Base-by-base conservation (phyloP, 305 asterid genomes). In the Euphrasia arctica region DNA sequence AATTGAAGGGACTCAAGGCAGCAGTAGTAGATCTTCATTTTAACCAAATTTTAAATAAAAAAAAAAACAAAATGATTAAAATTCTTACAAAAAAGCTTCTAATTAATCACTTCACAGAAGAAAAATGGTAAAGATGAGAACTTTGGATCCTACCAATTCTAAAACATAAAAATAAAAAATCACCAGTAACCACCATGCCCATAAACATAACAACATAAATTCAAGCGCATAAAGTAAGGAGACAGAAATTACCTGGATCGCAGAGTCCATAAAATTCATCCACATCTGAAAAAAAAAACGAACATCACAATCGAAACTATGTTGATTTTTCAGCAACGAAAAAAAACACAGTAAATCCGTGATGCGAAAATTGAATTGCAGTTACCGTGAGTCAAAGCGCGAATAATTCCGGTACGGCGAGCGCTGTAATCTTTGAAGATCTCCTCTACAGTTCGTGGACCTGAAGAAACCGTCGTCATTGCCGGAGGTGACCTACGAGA, bases 121-220 rank as follows among this genome's bases (percentile, higher is more conserved):
- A 29, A 45, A 2, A 43, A 41, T 32, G 9, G 56, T 49, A 54
- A 70, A 56, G 47, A 18, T 4, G 34, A 55, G 29, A 48, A 34
- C 13, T 57, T 54, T 55, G 39, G 15, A 13, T 32, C 28, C 29
- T 14, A 13, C 2, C 32, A 18, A 18, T 7, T 52, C 9, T 18
- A 0, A 52, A 52, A 25, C 2, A 22, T 7, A 72, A 49, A 50
- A 12, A 2, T 6, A 62, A 49, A 63, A 58, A 56, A 61, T 47
- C 3, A 31, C 3, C 34, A 31, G 34, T 31, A 42, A 25, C 61
- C 73, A 64, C 60, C 77, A 78, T 74, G 83, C 71, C 58, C 72
- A 70, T 27, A 22, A 45, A 52, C 48, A 32, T 22, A 61, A 32
- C 6, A 29, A 55, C 42, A 57, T 9, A 3, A 22, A 25, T 11